Evolutionary conservation across 768 basidiomycete genomes (phyloP).

Genomic region (Leucocoprinus leucothites): DNA sequence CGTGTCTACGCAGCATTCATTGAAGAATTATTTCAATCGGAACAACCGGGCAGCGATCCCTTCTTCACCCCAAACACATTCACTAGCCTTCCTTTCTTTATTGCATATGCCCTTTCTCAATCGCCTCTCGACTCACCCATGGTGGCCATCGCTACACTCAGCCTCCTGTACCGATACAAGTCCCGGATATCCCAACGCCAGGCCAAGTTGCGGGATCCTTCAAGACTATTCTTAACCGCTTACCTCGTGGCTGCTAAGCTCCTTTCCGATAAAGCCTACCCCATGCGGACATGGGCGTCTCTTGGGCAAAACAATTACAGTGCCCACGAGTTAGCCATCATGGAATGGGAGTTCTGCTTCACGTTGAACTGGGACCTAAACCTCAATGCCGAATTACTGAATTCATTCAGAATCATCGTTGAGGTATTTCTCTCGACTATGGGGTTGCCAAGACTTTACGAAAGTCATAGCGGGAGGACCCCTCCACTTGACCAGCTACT

Average conservation of each 20-base stretch:
- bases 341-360: conserved; percentile 6
- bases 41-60: background rate
- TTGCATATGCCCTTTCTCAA: conserved; percentile 1
- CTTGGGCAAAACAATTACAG: conserved; percentile 9
- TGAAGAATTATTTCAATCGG: background rate
- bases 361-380: conserved; percentile 5
- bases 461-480: background rate
- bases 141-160: background rate
- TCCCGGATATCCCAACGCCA: no score
- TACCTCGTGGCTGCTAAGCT: conserved; percentile 7
- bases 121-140: conserved; percentile 2
- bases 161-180: conserved; percentile 1
- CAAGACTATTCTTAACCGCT: conserved; percentile 3
- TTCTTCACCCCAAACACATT: conserved; percentile 3
- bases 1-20: conserved; percentile 3
- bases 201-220: background rate
- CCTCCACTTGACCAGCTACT: no score
- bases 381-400: conserved; percentile 1
- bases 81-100: conserved; percentile 1
- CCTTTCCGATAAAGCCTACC: conserved; percentile 2
- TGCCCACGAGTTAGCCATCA: background rate
- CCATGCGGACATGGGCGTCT: conserved; percentile 7
- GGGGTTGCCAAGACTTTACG: background rate
- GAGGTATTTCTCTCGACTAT: background rate
- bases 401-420: background rate